Evolutionary conservation across 441 rosid genomes (phyloP).

Genomic region (Capsella rubella): DNA sequence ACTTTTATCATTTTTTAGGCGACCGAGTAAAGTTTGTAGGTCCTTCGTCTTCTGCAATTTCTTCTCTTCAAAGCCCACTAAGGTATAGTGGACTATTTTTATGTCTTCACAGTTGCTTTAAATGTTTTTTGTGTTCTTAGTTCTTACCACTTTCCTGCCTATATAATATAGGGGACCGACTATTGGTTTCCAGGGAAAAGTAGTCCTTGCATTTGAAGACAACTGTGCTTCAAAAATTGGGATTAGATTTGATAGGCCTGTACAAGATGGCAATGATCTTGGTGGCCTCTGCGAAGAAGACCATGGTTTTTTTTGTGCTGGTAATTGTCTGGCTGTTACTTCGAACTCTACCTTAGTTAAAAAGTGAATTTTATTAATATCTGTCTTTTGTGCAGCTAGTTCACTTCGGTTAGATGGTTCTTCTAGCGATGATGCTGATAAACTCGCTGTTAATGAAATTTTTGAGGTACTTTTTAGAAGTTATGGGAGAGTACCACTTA

Average conservation of each 20-base stretch:
- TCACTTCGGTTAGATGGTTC: conserved; percentile 85
- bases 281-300: conserved; percentile 96
- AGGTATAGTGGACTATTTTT: conserved; percentile 49
- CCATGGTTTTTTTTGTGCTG: conserved; percentile 93
- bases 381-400: conserved; percentile 58
- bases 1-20: conserved; percentile 58
- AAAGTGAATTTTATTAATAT: conserved; percentile 7
- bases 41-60: conserved; percentile 55
- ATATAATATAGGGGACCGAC: conserved; percentile 74
- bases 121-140: conserved; percentile 13
- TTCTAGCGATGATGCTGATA: conserved; percentile 84
- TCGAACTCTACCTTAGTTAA: background rate
- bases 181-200: conserved; percentile 87
- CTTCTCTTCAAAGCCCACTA: conserved; percentile 59
- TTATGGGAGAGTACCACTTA: conserved; percentile 17
- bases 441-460: conserved; percentile 83
- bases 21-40: conserved; percentile 89
- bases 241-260: conserved; percentile 89
- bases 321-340: conserved; percentile 48
- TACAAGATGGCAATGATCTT: conserved; percentile 93
- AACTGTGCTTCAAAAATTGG: conserved; percentile 91
- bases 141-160: conserved; percentile 10
- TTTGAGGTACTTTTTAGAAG: conserved; percentile 72
- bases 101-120: conserved; percentile 11
- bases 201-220: conserved; percentile 92